Evolutionary conservation across 768 basidiomycete genomes (phyloP), one percentile per base, ranked within the genome.

Genomic region (Mycena polygramma): DNA sequence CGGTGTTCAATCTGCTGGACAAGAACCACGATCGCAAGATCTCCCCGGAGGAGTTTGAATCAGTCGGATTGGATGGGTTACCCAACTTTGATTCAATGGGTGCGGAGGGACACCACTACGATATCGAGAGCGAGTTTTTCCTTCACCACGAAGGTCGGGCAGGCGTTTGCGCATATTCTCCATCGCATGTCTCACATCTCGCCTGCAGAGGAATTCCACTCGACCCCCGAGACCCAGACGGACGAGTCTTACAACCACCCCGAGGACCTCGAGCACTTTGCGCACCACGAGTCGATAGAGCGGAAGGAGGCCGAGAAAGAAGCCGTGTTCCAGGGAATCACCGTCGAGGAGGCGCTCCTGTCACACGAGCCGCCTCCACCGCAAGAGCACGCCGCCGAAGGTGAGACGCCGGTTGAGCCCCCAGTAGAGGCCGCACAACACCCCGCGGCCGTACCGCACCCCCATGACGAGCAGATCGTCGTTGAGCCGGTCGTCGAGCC

Each of bases 161-260:
- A 52, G 51, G 20, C 65, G 20, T 53, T 11, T 30, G 45, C 49
- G 13, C 20, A 6, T 46, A 37, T 43, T 46, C 17, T 57, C 22
- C 48, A 24, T 48, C 55, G 17, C 46, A 24, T 7, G 14, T 19
- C n/a, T 49, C 57, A 66, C 26, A 41, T 60, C 26, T 36, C 48
- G 22, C 43, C 17, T 37, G 17, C 75, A 95, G 94, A 99, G 82
- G 82, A 94, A 81, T 98, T 87, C 85, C 98, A 99, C 81, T 92
- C 91, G 36, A 98, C 97, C 43, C 97, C 96, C 0, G 98, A 99
- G 79, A 99, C 97, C 0, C 98, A 99, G 80, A 96, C 96, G 0
- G 97, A 98, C 78, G 95, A 95, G 74, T 88, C 96, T 0, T 99
- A 99, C 82, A 92, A 78, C 69, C 98, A 99, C 79, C 93, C 96